Percentiles rank a stretch among this genome's conserved stretches.
Evolutionary conservation across 345 rosid genomes (phyloP).

Genomic region (Citrus hindsii): DNA sequence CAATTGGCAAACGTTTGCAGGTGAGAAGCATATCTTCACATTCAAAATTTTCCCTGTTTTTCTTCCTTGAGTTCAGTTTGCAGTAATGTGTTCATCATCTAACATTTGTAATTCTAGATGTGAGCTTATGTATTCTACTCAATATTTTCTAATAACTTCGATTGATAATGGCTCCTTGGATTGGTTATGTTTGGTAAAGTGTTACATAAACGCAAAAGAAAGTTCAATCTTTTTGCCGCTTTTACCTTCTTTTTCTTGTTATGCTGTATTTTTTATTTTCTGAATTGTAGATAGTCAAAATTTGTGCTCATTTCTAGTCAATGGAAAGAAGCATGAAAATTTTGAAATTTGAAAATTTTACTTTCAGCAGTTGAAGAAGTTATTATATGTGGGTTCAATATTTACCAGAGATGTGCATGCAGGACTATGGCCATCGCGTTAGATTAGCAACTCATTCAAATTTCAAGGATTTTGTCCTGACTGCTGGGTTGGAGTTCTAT

Average conservation of each 20-base stretch:
- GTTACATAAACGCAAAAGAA: not conserved
- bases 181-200: not conserved
- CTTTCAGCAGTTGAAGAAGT: not conserved
- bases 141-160: not conserved
- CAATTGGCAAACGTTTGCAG: constrained; percentile 83
- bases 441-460: constrained; percentile 98
- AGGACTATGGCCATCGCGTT: constrained; percentile 99
- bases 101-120: not conserved
- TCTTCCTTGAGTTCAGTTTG: not conserved
- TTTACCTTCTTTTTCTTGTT: not conserved
- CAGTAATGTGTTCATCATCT: not conserved
- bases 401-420: constrained; percentile 30
- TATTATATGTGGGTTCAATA: not conserved
- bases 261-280: not conserved
- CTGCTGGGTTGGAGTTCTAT: constrained; percentile 95
- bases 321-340: not conserved
- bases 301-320: constrained; percentile 4
- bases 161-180: not conserved
- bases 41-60: not conserved
- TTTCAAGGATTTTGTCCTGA: constrained; percentile 95
- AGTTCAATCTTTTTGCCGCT: not conserved
- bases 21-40: constrained; percentile 24
- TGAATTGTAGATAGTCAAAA: not conserved
- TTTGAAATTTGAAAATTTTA: not conserved
- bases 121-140: not conserved